Evolutionary conservation across 805 yeast species (phyloP), one percentile per base, ranked within the genome.

Genomic region (Saturnispora hagleri): DNA sequence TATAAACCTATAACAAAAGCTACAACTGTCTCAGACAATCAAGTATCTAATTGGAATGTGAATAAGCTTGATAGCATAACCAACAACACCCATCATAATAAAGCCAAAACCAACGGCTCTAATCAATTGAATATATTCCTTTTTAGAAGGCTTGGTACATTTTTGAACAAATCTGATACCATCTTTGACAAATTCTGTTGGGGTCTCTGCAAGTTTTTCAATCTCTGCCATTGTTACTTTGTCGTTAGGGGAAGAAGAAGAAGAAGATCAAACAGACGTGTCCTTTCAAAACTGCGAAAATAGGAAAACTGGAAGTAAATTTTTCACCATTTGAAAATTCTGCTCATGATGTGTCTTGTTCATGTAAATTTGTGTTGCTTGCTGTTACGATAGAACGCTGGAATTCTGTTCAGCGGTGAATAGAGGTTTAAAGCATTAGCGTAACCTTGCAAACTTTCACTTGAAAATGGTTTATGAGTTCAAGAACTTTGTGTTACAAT

Each of bases 41-140:
- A 89, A 82, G 73, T 89, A 90, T 77, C 97, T 86, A 74, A 90
- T 89, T 67, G 97, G 97, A 64, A 90, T 90, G 73, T 90, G 97
- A 62, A 90, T 73, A 67, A 91, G 80, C 74, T 91, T 91, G 72
- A 93, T 93, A 64, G 84, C 86, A 73, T 89, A 91, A 53, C 99
- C 99, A 64, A 93, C 95, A 63, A 88, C 85, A 66, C 99, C 99
- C 90, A 91, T 93, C 81, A 91, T 91, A 62, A 91, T 75, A 72
- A 91, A 91, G 60, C 99, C 99, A 57, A 90, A 77, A 63, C 98
- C 98, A 50, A 91, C 98, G 50, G 97, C 97, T 72, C 93, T 86
- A 58, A 93, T 79, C 65, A 91, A 86, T 70, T 85, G 84, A 54
- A 82, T 62, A 76, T 87, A 91, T 73, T 91, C 99, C 79, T 85